Evolutionary conservation across 1,284 basidiomycete species (phyloP).

Genomic region (Sanghuangporus sanghuang): DNA sequence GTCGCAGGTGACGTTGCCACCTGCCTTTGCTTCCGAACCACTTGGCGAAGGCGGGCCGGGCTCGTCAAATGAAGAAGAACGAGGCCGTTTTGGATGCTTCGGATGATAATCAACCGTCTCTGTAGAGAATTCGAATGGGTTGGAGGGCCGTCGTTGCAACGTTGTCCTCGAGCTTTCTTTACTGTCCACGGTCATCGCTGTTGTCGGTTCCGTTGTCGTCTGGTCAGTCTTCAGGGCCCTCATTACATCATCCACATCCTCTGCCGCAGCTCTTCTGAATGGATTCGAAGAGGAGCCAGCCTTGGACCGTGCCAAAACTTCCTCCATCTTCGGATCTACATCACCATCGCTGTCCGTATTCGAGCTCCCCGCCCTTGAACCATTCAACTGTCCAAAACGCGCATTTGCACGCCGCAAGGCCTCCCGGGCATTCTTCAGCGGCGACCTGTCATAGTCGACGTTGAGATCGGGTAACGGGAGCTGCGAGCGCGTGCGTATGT

Average conservation of each 20-base stretch:
- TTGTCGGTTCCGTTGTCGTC: not conserved
- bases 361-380: not conserved
- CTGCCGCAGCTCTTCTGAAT: not conserved
- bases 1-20: not conserved
- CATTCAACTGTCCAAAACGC: not conserved
- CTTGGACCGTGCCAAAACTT: not conserved
- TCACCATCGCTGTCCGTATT: not conserved
- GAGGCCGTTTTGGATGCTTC: constrained; percentile 1
- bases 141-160: not conserved
- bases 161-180: not conserved
- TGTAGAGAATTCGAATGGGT: not conserved
- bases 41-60: not conserved
- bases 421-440: constrained; percentile 17
- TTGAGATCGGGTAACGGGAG: constrained; percentile 12
- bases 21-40: not conserved
- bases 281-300: not conserved
- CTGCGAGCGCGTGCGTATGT: constrained; percentile 15
- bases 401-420: constrained; percentile 12
- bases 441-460: constrained; percentile 12
- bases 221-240: not conserved
- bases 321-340: not conserved
- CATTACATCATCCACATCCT: too few relatives aligned
- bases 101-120: not conserved
- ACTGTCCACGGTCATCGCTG: not conserved
- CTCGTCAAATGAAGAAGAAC: constrained; percentile 10